These are phyloP conservation scores for Suillus placidus DNA, from an alignment of 768 basidiomycete species.

Conservation along the genomic window DNA sequence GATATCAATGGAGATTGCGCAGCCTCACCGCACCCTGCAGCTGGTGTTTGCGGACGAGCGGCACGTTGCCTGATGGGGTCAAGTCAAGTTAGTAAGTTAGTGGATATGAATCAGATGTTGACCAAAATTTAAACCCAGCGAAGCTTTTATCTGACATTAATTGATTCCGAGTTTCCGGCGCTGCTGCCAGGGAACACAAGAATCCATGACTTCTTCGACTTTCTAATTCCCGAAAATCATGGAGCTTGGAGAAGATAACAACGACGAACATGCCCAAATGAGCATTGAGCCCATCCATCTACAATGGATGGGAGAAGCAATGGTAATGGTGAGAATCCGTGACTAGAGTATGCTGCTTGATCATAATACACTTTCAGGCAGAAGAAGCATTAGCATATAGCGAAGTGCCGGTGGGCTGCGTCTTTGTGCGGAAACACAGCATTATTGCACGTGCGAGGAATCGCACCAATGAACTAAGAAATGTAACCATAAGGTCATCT, in stretches of 20 bases:
- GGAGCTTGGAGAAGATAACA: neutral
- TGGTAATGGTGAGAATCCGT: conserved; percentile 66
- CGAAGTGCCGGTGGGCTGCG: conserved; percentile 97
- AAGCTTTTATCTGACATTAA: neutral
- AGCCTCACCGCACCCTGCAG: neutral
- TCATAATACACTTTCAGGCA: conserved; percentile 45
- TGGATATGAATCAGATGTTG: neutral
- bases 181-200: neutral
- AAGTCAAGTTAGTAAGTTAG: neutral
- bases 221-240: neutral
- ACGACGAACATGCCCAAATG: conserved; percentile 3
- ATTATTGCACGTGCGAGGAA: conserved; percentile 90
- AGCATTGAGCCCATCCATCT: conserved; percentile 36
- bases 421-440: conserved; percentile 80
- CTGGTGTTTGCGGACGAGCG: neutral
- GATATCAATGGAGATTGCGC: neutral
- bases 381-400: conserved; percentile 81
- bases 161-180: neutral
- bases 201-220: neutral
- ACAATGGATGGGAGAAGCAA: conserved; percentile 83
- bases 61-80: neutral
- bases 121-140: neutral
- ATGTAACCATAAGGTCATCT: conserved; percentile 52
- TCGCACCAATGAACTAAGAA: conserved; percentile 90
- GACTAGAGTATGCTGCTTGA: conserved; percentile 1